phyloP scores from a whole-genome alignment of 441 rosid genomes.

The Aquilaria agallochum region DNA sequence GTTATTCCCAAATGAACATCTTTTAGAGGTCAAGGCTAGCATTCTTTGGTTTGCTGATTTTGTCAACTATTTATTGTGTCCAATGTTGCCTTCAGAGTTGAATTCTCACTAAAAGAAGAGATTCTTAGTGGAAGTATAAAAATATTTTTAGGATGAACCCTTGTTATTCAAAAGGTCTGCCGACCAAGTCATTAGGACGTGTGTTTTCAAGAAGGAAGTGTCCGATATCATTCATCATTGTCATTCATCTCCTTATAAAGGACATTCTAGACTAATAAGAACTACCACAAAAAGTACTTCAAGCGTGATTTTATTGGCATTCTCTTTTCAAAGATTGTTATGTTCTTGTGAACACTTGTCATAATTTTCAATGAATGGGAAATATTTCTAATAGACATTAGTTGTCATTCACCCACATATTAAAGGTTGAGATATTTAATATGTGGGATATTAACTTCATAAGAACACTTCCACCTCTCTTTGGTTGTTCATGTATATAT shows the following conservation, averaged over 20 bases:
- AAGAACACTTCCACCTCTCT: too few species aligned
- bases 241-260: neutral
- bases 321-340: neutral
- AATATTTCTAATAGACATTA: neutral
- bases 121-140: neutral
- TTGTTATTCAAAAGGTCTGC: too few species aligned
- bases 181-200: too few species aligned
- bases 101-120: neutral
- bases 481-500: too few species aligned
- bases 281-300: neutral
- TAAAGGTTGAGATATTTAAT: too few species aligned
- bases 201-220: too few species aligned
- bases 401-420: neutral
- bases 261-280: neutral
- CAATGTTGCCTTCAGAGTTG: too few species aligned
- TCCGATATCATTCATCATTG: too few species aligned
- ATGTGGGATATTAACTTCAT: too few species aligned
- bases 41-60: too few species aligned
- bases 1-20: neutral
- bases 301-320: neutral
- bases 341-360: neutral
- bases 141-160: too few species aligned
- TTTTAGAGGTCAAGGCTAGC: neutral
- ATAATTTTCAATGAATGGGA: neutral
- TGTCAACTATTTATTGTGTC: too few species aligned